phyloP scores from a whole-genome alignment of 805 yeast species.

The Suhomyces sp. region DNA sequence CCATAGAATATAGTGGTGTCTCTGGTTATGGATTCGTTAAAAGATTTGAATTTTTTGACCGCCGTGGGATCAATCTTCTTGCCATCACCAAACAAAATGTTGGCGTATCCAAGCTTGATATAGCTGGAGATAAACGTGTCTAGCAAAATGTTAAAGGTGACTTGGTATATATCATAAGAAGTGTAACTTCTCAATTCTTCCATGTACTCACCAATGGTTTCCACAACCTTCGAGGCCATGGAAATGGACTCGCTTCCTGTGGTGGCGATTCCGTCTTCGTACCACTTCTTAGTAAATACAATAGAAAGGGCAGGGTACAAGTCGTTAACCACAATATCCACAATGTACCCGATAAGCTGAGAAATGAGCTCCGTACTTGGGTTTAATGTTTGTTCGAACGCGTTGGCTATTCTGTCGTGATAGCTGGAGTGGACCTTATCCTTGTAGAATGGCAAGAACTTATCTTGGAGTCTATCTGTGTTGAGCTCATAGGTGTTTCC shows the following conservation, averaged over 20 bases:
- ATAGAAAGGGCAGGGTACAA: constrained; percentile 57
- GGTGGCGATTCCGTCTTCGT: constrained; percentile 43
- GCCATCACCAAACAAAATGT: constrained; percentile 40
- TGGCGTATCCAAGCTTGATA: constrained; percentile 39
- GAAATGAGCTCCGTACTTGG: constrained; percentile 78
- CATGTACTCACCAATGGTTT: constrained; percentile 73
- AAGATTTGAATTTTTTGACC: constrained; percentile 34
- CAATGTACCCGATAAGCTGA: constrained; percentile 64
- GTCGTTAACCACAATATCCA: constrained; percentile 71
- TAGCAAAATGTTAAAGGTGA: constrained; percentile 36
- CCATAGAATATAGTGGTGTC: constrained; percentile 38
- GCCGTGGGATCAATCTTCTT: constrained; percentile 40
- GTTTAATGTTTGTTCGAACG: constrained; percentile 47
- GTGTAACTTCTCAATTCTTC: constrained; percentile 55
- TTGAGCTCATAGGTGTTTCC: constrained; percentile 86
- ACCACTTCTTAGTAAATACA: constrained; percentile 71
- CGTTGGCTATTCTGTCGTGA: constrained; percentile 32
- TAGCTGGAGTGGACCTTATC: constrained; percentile 51
- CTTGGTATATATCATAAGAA: constrained; percentile 39
- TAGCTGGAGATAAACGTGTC: constrained; percentile 39
- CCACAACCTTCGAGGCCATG: constrained; percentile 60
- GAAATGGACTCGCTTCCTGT: constrained; percentile 28
- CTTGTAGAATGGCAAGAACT: constrained; percentile 62
- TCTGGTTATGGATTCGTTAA: constrained; percentile 36
- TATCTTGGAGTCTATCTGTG: constrained; percentile 59